A percentile compares a stretch with the other conserved stretches of the same genome.
Evolutionary conservation across 345 rosid species (phyloP).

Genomic region (Syzygium jambos): DNA sequence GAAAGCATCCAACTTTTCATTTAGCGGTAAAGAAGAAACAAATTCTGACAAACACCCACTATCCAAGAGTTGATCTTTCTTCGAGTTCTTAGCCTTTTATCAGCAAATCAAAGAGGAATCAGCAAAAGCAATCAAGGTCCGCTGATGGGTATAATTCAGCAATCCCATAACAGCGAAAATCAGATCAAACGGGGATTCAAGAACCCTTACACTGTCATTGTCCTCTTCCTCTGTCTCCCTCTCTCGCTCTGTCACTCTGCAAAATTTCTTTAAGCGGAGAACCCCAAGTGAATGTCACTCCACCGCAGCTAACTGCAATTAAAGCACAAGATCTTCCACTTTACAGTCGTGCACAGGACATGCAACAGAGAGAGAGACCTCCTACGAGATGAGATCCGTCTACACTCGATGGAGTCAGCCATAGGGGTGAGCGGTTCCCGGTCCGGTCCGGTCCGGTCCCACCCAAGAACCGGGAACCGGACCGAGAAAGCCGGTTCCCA

Average conservation of each 20-base stretch:
- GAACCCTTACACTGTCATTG: not conserved
- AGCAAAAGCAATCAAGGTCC: not conserved
- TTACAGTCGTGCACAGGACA: not conserved
- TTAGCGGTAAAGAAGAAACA: not conserved
- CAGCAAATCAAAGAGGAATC: not conserved
- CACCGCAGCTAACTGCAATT: not conserved
- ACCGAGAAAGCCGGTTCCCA: no score
- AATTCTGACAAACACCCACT: not conserved
- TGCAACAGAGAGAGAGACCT: not conserved
- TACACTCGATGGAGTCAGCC: not conserved
- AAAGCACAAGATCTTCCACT: not conserved
- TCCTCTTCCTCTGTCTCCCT: not conserved
- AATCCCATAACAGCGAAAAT: not conserved
- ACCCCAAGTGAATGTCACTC: not conserved
- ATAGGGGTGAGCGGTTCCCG: no score
- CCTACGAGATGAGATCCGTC: not conserved
- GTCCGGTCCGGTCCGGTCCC: no score
- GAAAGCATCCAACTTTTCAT: not conserved
- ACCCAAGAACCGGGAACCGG: no score
- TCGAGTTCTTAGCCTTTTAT: not conserved
- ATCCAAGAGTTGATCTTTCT: not conserved
- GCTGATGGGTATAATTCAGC: not conserved
- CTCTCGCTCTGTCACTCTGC: not conserved
- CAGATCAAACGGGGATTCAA: not conserved
- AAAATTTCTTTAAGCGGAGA: not conserved